phyloP scores from a whole-genome alignment of 345 rosid genomes.

The Toxicodendron radicans region DNA sequence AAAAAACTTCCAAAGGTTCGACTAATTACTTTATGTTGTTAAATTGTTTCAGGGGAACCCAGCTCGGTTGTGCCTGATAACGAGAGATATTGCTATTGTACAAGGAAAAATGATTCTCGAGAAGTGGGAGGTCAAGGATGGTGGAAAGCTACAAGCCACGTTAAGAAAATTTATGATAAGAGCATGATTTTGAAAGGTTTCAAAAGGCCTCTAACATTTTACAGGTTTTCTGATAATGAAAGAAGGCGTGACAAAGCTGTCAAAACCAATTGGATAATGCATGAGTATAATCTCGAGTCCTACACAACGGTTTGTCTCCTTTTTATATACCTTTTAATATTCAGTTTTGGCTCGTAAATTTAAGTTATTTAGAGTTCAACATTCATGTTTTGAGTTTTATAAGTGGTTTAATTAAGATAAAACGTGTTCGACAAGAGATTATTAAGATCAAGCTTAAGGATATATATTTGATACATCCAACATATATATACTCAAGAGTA shows the following conservation, averaged over 20 bases:
- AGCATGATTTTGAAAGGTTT: constrained; percentile 10
- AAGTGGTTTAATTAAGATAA: too few species aligned
- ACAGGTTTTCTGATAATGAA: constrained; percentile 15
- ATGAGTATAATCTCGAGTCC: constrained; percentile 1
- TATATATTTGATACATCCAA: too few species aligned
- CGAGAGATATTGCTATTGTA: constrained; percentile 26
- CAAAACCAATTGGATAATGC: constrained; percentile 36
- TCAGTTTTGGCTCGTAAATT: too few species aligned
- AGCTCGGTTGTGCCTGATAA: not conserved
- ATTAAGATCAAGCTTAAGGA: too few species aligned
- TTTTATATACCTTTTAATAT: not conserved
- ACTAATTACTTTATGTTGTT: too few species aligned
- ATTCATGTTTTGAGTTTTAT: too few species aligned
- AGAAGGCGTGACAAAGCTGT: constrained; percentile 23
- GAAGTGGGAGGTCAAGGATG: constrained; percentile 5
- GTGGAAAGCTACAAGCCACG: constrained; percentile 29
- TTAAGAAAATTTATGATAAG: constrained; percentile 18
- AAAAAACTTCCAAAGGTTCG: too few species aligned
- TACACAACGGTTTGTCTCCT: constrained; percentile 8
- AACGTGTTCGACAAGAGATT: too few species aligned
- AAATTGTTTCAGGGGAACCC: not conserved
- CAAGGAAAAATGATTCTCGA: not conserved
- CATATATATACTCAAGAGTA: too few species aligned
- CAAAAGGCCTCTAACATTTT: constrained; percentile 17
- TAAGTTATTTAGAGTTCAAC: too few species aligned